These are phyloP conservation scores for Alternaria postmessia DNA, from an alignment of 2,329 filamentous ascomycete genomes.

Conservation along the genomic window DNA sequence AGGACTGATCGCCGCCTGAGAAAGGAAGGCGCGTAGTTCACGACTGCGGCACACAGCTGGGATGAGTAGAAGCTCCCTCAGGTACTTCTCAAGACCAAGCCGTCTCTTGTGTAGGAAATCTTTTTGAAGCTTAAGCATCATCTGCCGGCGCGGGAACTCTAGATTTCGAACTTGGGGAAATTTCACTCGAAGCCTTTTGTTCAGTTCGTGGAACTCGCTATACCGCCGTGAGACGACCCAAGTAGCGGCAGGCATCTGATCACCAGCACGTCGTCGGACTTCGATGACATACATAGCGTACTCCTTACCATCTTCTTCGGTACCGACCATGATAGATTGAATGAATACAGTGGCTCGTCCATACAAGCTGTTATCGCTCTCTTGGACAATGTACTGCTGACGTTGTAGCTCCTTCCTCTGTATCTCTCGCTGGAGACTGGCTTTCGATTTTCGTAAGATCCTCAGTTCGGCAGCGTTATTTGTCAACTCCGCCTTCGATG, in stretches of 20 bases:
- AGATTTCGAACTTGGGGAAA: constrained; percentile 89
- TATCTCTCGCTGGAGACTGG: constrained; percentile 91
- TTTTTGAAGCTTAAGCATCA: constrained; percentile 95
- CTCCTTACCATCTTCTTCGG: constrained; percentile 90
- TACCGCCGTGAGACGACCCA: constrained; percentile 95
- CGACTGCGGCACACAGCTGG: constrained; percentile 94
- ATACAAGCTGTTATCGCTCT: constrained; percentile 96
- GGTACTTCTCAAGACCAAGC: constrained; percentile 82
- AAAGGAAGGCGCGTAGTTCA: constrained; percentile 90
- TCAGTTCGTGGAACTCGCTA: constrained; percentile 95
- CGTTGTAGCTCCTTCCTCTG: constrained; percentile 92
- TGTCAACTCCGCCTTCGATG: constrained; percentile 92
- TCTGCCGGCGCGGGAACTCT: constrained; percentile 88
- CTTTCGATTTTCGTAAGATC: constrained; percentile 91
- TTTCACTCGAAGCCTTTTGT: constrained; percentile 83
- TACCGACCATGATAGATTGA: constrained; percentile 90
- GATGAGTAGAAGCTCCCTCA: constrained; percentile 78
- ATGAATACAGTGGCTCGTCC: constrained; percentile 90
- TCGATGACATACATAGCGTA: constrained; percentile 94
- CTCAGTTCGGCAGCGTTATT: constrained; percentile 95
- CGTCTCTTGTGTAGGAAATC: constrained; percentile 94
- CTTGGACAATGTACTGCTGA: constrained; percentile 96
- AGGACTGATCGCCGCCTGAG: constrained; percentile 80
- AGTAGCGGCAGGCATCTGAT: constrained; percentile 94
- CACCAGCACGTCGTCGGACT: constrained; percentile 86